These are phyloP conservation scores for Cyberlindnera maclurae DNA, from an alignment of 805 yeast genomes.

Conservation along the genomic window DNA sequence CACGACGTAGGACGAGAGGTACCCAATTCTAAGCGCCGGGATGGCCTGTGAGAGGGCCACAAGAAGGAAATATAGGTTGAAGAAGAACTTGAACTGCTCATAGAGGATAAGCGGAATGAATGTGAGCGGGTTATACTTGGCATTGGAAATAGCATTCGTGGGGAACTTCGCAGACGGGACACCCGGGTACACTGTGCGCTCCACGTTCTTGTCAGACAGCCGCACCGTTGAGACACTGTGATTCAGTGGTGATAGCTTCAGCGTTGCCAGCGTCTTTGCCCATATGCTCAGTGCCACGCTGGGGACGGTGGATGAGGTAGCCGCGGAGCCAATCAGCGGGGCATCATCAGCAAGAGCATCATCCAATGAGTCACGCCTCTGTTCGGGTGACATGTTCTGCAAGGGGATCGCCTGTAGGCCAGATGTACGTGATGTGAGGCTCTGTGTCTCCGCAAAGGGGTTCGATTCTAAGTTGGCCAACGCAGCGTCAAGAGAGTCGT, in stretches of 20 bases:
- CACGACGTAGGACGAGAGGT: constrained; percentile 84
- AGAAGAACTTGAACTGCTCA: constrained; percentile 96
- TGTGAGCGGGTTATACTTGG: constrained; percentile 83
- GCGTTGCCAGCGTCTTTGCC: constrained; percentile 9
- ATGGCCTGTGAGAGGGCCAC: constrained; percentile 93
- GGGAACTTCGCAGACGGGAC: constrained; percentile 37
- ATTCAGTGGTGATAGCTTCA: constrained; percentile 8
- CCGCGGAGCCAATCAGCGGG: constrained; percentile 9
- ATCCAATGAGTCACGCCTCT: constrained; percentile 21
- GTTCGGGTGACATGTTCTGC: constrained; percentile 22
- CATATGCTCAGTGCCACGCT: constrained; percentile 5
- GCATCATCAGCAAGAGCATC: constrained; percentile 16
- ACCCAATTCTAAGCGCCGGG: constrained; percentile 88
- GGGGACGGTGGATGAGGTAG: neutral
- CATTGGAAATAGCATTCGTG: constrained; percentile 83
- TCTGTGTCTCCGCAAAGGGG: constrained; percentile 26
- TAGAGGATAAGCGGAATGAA: constrained; percentile 85
- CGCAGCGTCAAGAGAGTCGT: constrained; percentile 59
- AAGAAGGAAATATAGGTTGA: constrained; percentile 82
- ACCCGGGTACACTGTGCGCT: constrained; percentile 37
- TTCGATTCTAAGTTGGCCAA: constrained; percentile 43
- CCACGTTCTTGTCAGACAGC: constrained; percentile 26
- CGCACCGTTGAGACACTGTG: constrained; percentile 12
- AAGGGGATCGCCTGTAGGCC: constrained; percentile 28
- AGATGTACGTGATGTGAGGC: constrained; percentile 23